These are phyloP conservation scores for Dictyostelium gargantuum DNA, from an alignment of 208 protist species.

Conservation along the genomic window DNA sequence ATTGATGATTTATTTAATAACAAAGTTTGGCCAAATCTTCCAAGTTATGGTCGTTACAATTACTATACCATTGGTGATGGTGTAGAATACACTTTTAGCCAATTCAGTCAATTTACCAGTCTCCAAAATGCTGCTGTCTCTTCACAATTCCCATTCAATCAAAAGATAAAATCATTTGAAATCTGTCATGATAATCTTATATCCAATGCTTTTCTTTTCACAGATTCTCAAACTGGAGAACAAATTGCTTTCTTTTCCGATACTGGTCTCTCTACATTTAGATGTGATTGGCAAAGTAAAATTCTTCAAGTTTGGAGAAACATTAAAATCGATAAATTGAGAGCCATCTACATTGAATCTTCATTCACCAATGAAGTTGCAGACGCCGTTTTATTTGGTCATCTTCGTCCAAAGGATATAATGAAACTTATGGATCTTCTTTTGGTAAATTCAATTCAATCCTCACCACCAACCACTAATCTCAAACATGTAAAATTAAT, in stretches of 20 bases:
- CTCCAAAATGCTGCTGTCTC: no score
- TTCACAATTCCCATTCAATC: neutral
- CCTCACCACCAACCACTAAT: neutral
- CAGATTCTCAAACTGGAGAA: neutral
- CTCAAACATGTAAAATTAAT: constrained; percentile 10
- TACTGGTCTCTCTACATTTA: neutral
- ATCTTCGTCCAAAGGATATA: constrained; percentile 21
- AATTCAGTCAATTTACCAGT: neutral
- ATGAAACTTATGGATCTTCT: neutral
- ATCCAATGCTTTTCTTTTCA: neutral
- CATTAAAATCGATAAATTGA: neutral
- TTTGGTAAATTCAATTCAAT: neutral
- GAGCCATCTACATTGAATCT: neutral
- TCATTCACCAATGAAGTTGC: neutral
- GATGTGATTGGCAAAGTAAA: neutral
- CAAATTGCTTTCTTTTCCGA: constrained; percentile 27
- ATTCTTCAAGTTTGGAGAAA: neutral
- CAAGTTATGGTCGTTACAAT: neutral
- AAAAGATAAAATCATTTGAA: neutral
- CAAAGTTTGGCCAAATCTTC: neutral
- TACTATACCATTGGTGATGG: neutral
- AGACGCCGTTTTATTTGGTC: neutral
- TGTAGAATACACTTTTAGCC: neutral
- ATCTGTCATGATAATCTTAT: neutral
- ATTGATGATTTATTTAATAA: neutral